phyloP scores from a whole-genome alignment of 2,329 filamentous ascomycete species.

The Calonectria montana region DNA sequence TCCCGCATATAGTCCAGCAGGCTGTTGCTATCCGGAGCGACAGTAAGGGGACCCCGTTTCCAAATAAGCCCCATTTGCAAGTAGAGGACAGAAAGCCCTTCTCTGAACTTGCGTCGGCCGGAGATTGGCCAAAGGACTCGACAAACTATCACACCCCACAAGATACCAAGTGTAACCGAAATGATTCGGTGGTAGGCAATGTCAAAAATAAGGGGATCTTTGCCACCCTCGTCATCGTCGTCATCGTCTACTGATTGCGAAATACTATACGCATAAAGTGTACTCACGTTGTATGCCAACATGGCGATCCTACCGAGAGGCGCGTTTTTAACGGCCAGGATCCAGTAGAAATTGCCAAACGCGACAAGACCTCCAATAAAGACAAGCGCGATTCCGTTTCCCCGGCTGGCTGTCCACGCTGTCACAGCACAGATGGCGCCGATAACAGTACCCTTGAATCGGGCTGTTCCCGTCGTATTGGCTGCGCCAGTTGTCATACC shows the following conservation, averaged over 20 bases:
- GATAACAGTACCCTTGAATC: conserved; percentile 87
- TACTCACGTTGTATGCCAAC: conserved; percentile 95
- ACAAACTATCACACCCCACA: conserved; percentile 94
- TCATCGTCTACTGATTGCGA: conserved; percentile 82
- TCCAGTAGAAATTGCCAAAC: conserved; percentile 89
- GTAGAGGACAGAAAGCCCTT: conserved; percentile 91
- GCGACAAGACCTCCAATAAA: conserved; percentile 86
- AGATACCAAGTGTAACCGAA: conserved; percentile 84
- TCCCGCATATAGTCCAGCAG: conserved; percentile 82
- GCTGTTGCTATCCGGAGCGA: conserved; percentile 71
- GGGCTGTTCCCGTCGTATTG: conserved; percentile 89
- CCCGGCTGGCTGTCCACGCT: conserved; percentile 81
- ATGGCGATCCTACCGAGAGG: conserved; percentile 94
- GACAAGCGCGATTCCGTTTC: conserved; percentile 80
- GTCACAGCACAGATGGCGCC: conserved; percentile 81
- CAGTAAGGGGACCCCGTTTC: conserved; percentile 89
- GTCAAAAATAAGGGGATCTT: conserved; percentile 84
- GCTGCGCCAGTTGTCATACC: conserved; percentile 97
- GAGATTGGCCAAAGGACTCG: conserved; percentile 94
- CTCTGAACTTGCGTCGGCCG: conserved; percentile 86
- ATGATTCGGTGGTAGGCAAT: conserved; percentile 90
- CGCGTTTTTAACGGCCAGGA: conserved; percentile 83
- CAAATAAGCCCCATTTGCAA: conserved; percentile 95
- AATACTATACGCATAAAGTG: conserved; percentile 92
- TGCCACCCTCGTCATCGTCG: conserved; percentile 89